Conservation (phyloP, 2,329 filamentous ascomycete genomes). For the Colletotrichum euphorbiae region DNA sequence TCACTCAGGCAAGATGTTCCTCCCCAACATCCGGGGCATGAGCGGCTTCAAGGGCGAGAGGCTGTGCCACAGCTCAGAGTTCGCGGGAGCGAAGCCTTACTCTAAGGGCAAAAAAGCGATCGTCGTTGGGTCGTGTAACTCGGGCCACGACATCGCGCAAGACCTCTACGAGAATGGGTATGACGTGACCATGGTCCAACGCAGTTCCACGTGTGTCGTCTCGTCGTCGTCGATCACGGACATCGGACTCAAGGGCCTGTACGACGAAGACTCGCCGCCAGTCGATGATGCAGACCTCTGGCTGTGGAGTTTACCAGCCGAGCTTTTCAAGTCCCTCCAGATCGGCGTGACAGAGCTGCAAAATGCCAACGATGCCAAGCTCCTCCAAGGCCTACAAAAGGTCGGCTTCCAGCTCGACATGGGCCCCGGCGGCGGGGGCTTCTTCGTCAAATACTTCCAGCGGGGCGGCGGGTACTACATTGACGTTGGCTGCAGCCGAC, state of each 20-base stretch:
- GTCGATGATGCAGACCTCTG: conserved; percentile 75
- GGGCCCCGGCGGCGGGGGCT: conserved; percentile 60
- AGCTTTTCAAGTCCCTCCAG: conserved; percentile 71
- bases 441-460: conserved; percentile 57
- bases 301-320: conserved; percentile 66
- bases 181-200: conserved; percentile 76
- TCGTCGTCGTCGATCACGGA: conserved; percentile 65
- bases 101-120: conserved; percentile 69
- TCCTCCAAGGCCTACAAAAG: conserved; percentile 58
- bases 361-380: conserved; percentile 52
- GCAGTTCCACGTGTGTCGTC: conserved; percentile 73
- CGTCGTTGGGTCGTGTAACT: conserved; percentile 77
- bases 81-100: conserved; percentile 61
- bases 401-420: conserved; percentile 72
- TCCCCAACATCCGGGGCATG: conserved; percentile 65
- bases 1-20: conserved; percentile 73
- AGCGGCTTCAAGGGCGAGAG: conserved; percentile 66
- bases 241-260: conserved; percentile 64
- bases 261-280: conserved; percentile 65
- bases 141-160: conserved; percentile 76
- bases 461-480: conserved; percentile 48
- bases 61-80: conserved; percentile 69
- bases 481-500: conserved; percentile 44
- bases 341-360: conserved; percentile 53
- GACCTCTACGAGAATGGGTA: conserved; percentile 76